Percentiles rank a stretch among this genome's conserved stretches.
Evolutionary conservation across 2,329 filamentous ascomycete genomes (phyloP).

Genomic region (Aspergillus udagawae): DNA sequence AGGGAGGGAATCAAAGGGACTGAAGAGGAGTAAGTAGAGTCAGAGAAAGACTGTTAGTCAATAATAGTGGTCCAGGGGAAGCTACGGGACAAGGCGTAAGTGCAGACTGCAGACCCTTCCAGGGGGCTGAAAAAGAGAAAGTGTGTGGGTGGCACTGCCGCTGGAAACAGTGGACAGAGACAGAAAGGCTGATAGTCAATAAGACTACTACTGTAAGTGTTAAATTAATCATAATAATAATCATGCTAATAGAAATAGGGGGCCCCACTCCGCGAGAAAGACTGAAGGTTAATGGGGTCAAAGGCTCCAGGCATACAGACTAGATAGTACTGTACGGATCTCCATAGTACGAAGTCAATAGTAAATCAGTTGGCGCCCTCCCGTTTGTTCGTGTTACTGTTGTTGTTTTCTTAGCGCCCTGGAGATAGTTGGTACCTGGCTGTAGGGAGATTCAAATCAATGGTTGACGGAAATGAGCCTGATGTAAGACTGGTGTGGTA

Average conservation of each 20-base stretch:
- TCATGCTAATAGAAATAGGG: neutral
- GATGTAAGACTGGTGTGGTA: neutral
- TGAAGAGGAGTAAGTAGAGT: conserved; percentile 17
- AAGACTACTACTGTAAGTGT: neutral
- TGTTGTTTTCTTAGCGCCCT: neutral
- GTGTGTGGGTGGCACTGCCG: conserved; percentile 6
- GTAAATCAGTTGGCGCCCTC: neutral
- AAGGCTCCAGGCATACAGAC: neutral
- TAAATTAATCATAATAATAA: neutral
- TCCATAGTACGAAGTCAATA: neutral
- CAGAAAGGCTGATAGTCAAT: neutral
- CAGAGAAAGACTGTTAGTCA: neutral
- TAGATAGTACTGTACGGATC: neutral
- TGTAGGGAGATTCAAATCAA: neutral
- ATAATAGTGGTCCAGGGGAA: conserved; percentile 11
- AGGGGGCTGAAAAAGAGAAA: conserved; percentile 7
- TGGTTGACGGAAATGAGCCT: neutral
- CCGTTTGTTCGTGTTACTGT: neutral
- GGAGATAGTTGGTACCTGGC: neutral
- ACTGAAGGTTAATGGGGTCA: neutral
- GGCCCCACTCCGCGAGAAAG: neutral
- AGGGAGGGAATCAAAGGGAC: conserved; percentile 21
- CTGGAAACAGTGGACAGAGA: conserved; percentile 2
- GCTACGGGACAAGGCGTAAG: conserved; percentile 5
- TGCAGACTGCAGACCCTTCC: conserved; percentile 7